Evolutionary conservation across 108 stramenopile genomes (phyloP).

Genomic region (Pseudonitzschia pungens): DNA sequence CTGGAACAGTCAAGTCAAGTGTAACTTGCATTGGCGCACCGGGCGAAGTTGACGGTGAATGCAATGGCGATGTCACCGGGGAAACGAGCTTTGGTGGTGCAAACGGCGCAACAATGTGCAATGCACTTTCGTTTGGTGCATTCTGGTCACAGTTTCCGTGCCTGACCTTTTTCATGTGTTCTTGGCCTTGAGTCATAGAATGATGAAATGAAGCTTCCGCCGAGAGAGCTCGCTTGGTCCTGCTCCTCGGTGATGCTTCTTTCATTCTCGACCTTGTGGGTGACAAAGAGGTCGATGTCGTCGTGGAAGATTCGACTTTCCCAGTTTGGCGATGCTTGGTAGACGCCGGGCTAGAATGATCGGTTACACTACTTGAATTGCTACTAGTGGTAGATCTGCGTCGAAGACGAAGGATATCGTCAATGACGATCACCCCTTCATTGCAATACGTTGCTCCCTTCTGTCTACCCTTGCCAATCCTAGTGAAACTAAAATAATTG

Average conservation of each 20-base stretch:
- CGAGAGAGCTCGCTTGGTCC: background rate
- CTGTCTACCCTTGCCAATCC: constrained; percentile 71
- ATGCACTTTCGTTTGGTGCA: background rate
- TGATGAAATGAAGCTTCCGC: background rate
- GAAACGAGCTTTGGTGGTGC: background rate
- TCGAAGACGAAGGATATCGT: constrained; percentile 76
- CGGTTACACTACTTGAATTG: background rate
- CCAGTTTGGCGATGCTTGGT: constrained; percentile 3
- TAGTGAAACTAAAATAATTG: constrained; percentile 82
- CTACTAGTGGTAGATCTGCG: constrained; percentile 34
- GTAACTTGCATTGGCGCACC: constrained; percentile 8
- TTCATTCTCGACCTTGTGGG: background rate
- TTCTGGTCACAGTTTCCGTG: background rate
- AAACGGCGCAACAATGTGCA: constrained; percentile 5
- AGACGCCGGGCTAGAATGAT: background rate
- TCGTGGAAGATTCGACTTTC: background rate
- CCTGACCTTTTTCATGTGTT: background rate
- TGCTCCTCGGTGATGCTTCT: background rate
- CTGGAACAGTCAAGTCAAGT: constrained; percentile 32
- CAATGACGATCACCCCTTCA: constrained; percentile 62
- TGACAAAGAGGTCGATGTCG: background rate
- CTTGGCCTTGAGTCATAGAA: background rate
- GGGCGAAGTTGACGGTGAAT: background rate
- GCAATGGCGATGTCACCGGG: constrained; percentile 15
- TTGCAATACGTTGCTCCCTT: constrained; percentile 75